Evolutionary conservation across 2,329 filamentous ascomycete species (phyloP).

Genomic region (Knoxdaviesia proteae): DNA sequence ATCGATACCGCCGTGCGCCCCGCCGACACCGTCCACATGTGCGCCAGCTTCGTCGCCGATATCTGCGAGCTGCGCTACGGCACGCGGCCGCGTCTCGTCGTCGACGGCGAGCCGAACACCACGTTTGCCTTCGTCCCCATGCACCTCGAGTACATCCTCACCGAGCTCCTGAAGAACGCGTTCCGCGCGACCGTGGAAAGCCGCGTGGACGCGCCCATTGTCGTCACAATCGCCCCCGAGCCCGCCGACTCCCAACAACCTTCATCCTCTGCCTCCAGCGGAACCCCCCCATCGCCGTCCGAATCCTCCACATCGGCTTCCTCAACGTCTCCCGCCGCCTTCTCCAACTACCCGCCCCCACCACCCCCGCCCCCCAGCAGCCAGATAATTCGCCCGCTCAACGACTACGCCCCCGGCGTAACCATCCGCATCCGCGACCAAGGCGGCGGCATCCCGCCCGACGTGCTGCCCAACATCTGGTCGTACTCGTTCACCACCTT

Average conservation of each 20-base stretch:
- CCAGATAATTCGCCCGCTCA: conserved; percentile 29
- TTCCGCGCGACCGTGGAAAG: conserved; percentile 85
- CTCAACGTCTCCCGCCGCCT: not conserved
- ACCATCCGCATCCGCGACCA: conserved; percentile 90
- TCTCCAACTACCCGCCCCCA: no score
- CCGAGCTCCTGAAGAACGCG: conserved; percentile 88
- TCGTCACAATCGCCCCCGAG: conserved; percentile 74
- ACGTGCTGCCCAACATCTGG: conserved; percentile 75
- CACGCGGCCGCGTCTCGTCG: conserved; percentile 55
- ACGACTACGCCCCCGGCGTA: conserved; percentile 57
- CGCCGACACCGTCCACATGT: conserved; percentile 59
- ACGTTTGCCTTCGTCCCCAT: conserved; percentile 86
- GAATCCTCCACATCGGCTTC: not conserved
- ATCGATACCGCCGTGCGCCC: conserved; percentile 83
- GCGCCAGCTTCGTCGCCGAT: conserved; percentile 79
- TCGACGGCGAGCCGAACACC: conserved; percentile 74
- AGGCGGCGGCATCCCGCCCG: conserved; percentile 79
- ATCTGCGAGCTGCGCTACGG: conserved; percentile 96
- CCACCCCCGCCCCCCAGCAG: conserved; percentile 5
- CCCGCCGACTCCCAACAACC: conserved; percentile 14
- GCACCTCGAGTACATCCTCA: conserved; percentile 93
- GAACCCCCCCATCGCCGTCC: conserved; percentile 6
- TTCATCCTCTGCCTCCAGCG: conserved; percentile 4
- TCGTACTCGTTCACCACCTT: conserved; percentile 97
- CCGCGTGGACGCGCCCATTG: conserved; percentile 56